A percentile compares a stretch with the other conserved stretches of the same genome.
Evolutionary conservation across 2,329 filamentous ascomycete species (phyloP).

Genomic region (Ceratocystis alfenasii): DNA sequence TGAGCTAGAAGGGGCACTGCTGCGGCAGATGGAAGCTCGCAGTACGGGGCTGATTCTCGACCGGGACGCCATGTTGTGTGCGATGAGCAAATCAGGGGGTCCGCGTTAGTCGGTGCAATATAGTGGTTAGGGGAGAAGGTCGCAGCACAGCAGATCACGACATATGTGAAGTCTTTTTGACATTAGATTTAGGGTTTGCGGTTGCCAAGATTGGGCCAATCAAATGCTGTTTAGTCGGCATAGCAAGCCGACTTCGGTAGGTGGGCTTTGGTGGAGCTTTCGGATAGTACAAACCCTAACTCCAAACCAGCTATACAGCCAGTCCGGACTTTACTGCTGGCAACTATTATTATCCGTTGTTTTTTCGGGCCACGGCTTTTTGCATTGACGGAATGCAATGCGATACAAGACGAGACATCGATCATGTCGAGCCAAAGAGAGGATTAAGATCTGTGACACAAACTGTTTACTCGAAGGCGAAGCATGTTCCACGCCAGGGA

Average conservation of each 20-base stretch:
- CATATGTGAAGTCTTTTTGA: conserved; percentile 6
- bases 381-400: not conserved
- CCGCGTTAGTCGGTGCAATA: not conserved
- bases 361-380: not conserved
- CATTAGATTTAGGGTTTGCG: not conserved
- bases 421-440: not conserved
- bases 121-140: not conserved
- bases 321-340: no score
- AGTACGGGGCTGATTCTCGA: conserved; percentile 16
- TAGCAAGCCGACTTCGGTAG: conserved; percentile 1
- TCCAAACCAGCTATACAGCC: no score
- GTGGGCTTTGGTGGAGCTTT: not conserved
- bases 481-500: not conserved
- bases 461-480: not conserved
- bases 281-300: not conserved
- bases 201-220: not conserved
- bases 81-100: not conserved
- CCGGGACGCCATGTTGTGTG: conserved; percentile 17
- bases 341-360: no score
- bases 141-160: not conserved
- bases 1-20: not conserved
- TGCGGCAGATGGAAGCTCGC: conserved; percentile 10
- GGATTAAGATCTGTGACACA: not conserved
- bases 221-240: not conserved
- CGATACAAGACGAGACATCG: conserved; percentile 11